Base-by-base conservation (phyloP, 148 eudicot species). In the Linanthus parryae region DNA sequence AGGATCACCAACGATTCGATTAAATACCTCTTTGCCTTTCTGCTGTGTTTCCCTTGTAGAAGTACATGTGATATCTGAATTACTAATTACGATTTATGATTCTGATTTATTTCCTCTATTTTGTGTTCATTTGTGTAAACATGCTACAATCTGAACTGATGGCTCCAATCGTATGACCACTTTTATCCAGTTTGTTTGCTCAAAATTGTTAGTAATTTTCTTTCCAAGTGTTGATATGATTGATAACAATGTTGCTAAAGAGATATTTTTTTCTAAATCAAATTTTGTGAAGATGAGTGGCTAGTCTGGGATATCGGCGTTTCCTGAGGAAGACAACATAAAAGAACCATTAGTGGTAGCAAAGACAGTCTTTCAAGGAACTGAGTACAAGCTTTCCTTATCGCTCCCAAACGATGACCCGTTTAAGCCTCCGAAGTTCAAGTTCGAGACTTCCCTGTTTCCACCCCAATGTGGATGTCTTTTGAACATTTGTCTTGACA, bases 291-390 rank as follows among this genome's bases (percentile, higher is more conserved):
- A 88, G 99, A 92, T 92, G 96, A 65, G 99, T 38, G 99, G 99
- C 22, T 94, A 78, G 53, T 59, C 94, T 20, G 94, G 90, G 38
- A 73, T 92, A 63, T 92, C 99, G 30, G 96, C 99, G 5, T 92
- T 92, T 58, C 99, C 99, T 3, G 99, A 87, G 68, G 99, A 88
- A 41, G 96, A 92, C 66, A 92, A 88, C 74, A 79, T 92, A 43
- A 92, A 82, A 96, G 96, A 23, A 92, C 99, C 9, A 92, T 92
- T 31, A 66, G 63, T 10, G 99, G 99, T 13, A 92, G 94, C 77
- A 87, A 80, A 75, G 99, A 82, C 18, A 92, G 99, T 92, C 0
- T 92, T 92, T 60, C 96, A 92, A 82, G 94, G 88, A 72, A 92
- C 99, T 5, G 94, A 82, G 38, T 92, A 92, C 58, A 92, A 84